Evolutionary conservation across 2,329 filamentous ascomycete genomes (phyloP).

Genomic region (Aspergillus fischeri): DNA sequence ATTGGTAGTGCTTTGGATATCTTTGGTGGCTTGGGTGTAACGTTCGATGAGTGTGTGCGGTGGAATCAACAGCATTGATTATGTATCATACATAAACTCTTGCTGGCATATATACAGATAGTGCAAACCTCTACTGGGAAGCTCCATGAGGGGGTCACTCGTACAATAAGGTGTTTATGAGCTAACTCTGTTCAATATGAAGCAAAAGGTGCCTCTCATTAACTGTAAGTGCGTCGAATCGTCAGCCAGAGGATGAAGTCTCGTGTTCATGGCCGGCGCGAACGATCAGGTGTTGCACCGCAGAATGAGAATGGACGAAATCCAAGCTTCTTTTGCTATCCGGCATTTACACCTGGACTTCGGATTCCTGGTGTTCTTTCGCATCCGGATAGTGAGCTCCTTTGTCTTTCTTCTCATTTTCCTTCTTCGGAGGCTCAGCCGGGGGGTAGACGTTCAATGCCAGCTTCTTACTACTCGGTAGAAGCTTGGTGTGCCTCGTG

Average conservation of each 20-base stretch:
- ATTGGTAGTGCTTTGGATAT: constrained; percentile 96
- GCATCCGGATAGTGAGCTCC: constrained; percentile 51
- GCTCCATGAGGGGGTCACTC: neutral
- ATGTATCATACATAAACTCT: constrained; percentile 2
- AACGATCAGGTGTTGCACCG: neutral
- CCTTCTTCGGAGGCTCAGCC: constrained; percentile 49
- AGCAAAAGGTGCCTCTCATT: neutral
- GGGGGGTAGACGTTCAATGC: constrained; percentile 74
- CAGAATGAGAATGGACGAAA: neutral
- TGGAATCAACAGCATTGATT: constrained; percentile 64
- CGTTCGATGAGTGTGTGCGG: constrained; percentile 78
- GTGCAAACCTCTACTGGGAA: neutral
- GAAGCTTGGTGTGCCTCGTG: constrained; percentile 66
- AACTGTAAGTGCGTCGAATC: neutral
- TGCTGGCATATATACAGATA: neutral
- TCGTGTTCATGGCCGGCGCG: too few relatives aligned
- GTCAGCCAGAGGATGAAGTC: neutral
- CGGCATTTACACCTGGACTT: neutral
- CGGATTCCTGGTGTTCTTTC: neutral
- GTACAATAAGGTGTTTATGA: neutral
- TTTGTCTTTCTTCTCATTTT: constrained; percentile 74
- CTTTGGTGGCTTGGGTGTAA: constrained; percentile 84
- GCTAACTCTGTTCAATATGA: neutral
- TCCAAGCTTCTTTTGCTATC: neutral
- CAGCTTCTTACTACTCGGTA: constrained; percentile 73